Base-by-base conservation (phyloP, 129 eudicot genomes). In the Flaveria bidentis region DNA sequence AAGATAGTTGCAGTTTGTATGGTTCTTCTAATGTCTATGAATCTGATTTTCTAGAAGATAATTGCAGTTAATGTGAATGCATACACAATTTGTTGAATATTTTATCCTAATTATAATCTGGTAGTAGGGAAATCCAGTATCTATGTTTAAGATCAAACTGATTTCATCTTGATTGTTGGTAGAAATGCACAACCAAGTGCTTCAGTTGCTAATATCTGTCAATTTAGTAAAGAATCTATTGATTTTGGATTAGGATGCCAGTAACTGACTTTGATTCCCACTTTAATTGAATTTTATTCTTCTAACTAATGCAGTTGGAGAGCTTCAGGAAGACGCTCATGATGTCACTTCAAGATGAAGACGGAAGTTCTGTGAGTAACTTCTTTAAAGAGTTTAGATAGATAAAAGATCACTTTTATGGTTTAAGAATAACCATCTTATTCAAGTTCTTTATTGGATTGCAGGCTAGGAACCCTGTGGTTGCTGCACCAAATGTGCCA, bases 311-410 rank as follows among this genome's bases (percentile, higher is more conserved):
- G 81, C 97, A 94, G 98, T 82, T 94, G 91, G 97, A 94, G 86
- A 87, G 88, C 74, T 94, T 94, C 83, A 85, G 92, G 69, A 91
- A 87, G 86, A 91, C 96, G 5, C 97, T 94, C 51, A 91, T 94
- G 97, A 81, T 84, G 71, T 94, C 98, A 8, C 97, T 94, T 58
- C 91, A 94, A 82, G 98, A 94, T 67, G 98, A 92, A 33, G 97
- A 88, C 11, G 96, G 88, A 39, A 83, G 78, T 49, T 47, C 98
- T 22, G 98, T 93, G 77, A 88, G 96, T 81, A 56, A 23, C 78
- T 30, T 76, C 46, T 15, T 16, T 69, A 55, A 50, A 13, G 17
- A 49, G 6, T 76, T 51, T 22, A 15, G 53, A 30, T 20, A 22
- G 50, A 42, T 77, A 22, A 77, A 45, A 26, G 60, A 78, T 47